A percentile compares a stretch with the other conserved stretches of the same genome.
Evolutionary conservation across 164 flowering plant genomes (phyloP).

Genomic region (Amborella trichopoda): DNA sequence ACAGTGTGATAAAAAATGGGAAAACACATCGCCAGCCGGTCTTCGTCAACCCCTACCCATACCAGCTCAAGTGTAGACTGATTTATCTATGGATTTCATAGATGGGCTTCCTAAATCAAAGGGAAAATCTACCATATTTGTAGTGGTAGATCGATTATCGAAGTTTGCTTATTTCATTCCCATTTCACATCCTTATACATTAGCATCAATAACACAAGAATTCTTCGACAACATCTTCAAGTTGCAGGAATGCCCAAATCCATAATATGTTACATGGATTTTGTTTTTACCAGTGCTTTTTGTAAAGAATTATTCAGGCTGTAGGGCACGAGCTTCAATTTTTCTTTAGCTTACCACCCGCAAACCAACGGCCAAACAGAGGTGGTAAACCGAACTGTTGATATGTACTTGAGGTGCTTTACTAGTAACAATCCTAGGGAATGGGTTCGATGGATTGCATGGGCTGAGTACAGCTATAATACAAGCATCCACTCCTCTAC

Average conservation of each 20-base stretch:
- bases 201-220: neutral
- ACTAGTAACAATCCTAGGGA: neutral
- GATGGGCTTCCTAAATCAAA: neutral
- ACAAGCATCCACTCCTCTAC: neutral
- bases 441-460: conserved; percentile 1
- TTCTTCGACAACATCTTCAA: neutral
- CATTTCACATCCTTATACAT: neutral
- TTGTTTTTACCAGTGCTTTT: neutral
- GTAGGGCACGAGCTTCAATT: neutral
- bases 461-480: conserved; percentile 1
- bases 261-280: neutral
- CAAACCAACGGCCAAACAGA: conserved; percentile 4
- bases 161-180: conserved; percentile 2
- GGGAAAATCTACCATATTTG: conserved; percentile 1
- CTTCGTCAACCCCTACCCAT: neutral
- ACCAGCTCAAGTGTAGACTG: neutral
- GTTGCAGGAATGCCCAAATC: neutral
- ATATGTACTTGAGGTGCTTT: neutral
- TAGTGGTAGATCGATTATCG: conserved; percentile 1
- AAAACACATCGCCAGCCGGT: neutral
- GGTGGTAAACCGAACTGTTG: neutral
- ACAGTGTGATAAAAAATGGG: too few species aligned
- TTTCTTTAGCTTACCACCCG: neutral
- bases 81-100: conserved; percentile 4
- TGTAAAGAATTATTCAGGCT: neutral